Evolutionary conservation across 2,329 filamentous ascomycete species (phyloP).

Genomic region (Escovopsis sp.): DNA sequence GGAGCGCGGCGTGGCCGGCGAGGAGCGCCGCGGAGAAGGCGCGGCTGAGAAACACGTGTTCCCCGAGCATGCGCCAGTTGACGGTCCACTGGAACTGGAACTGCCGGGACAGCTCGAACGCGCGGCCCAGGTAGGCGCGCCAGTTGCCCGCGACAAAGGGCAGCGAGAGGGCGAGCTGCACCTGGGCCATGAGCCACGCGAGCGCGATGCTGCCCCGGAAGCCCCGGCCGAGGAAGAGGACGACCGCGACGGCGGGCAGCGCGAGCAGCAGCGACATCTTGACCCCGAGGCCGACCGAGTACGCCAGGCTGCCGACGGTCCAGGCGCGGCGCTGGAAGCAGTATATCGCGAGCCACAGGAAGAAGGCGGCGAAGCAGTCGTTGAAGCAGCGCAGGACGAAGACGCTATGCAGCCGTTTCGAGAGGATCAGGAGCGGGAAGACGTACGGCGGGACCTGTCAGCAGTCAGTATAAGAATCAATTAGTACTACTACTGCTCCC

Average conservation of each 20-base stretch:
- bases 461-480: too few species aligned
- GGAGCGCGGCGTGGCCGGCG: conserved; percentile 46
- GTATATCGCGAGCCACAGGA: conserved; percentile 70
- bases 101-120: conserved; percentile 80
- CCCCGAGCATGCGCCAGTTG: conserved; percentile 93
- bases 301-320: conserved; percentile 58
- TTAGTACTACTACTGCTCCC: too few species aligned
- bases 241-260: conserved; percentile 63
- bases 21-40: conserved; percentile 56
- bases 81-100: conserved; percentile 99
- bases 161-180: conserved; percentile 53
- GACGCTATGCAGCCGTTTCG: conserved; percentile 86
- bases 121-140: conserved; percentile 59
- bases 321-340: conserved; percentile 61
- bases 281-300: conserved; percentile 68
- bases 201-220: conserved; percentile 50
- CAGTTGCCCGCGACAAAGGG: conserved; percentile 58
- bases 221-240: conserved; percentile 62
- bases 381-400: conserved; percentile 92
- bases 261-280: conserved; percentile 88
- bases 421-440: conserved; percentile 71
- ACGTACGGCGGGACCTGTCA: conserved; percentile 68
- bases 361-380: conserved; percentile 76
- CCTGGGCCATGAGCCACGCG: conserved; percentile 55
- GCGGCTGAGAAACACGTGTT: conserved; percentile 58